Base-by-base conservation (phyloP, 305 asterid genomes). In the Withania somnifera region DNA sequence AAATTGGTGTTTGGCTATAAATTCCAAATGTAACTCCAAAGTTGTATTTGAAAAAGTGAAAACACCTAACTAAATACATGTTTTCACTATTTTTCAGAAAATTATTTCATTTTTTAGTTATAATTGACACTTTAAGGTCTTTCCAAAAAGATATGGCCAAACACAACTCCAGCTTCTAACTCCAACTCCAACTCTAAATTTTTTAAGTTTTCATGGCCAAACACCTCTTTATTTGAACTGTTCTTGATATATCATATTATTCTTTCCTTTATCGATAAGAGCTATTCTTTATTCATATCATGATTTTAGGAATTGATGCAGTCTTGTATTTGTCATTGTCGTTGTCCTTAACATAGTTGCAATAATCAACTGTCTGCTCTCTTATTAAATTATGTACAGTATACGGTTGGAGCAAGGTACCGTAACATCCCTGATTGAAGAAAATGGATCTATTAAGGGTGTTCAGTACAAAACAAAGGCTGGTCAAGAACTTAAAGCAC, bases 401-500 rank as follows among this genome's bases (percentile, higher is more conserved):
- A 90, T 91, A 30, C 84, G 53, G 53, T 82, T 91, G n/a, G 89
- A 89, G 81, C 94, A 91, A 91, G 94, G 94, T n/a, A 88, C 92
- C 0, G 94, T 91, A 24, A 89, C 90, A 85, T 87, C 94, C 42
- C 79, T 91, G 80, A 84, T 91, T 17, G 90, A 91, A 86, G 91
- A 91, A 54, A 81, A 86, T 77, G 90, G 92, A 60, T 84, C 86
- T 26, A 64, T 91, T 24, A 88, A 82, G 79, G 94, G 94, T 19
- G 89, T 91, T 26, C 89, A 86, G 57, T 89, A 85, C 83, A 91
- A 91, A 79, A 85, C 89, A 17, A 91, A 87, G 84, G 52, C 85
- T 0, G 87, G 92, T n/a, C 71, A 86, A 77, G 90, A 84, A 85
- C 77, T 82, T 22, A 87, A 85, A 82, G 86, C 90, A 9, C 85